Evolutionary conservation across 495 filamentous ascomycete species (phyloP), one percentile per base, ranked within the genome.

Genomic region (Hypoxylon crocopeplum): DNA sequence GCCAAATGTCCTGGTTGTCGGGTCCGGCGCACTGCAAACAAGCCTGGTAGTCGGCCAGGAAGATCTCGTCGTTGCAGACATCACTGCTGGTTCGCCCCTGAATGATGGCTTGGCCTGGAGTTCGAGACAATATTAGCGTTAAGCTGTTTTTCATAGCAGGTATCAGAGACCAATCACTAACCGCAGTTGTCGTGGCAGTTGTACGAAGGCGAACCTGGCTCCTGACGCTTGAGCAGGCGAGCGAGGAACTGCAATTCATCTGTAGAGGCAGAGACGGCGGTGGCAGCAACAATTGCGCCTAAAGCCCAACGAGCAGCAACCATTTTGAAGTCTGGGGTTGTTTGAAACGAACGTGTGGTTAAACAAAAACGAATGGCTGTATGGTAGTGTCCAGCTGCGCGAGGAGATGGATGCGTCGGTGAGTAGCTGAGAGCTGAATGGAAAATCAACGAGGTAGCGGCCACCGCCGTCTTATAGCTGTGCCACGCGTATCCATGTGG

Each of bases 181-280:
- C 80, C 80, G 51, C 80, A 83, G 54, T 75, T 73, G 30, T 72
- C 72, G 50, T 83, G 80, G 45, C 80, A 83, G 7, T 75, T 70
- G 56, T 80, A 83, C 1, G 62, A 45, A 5, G 77, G 69, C 1
- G 76, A 72, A 11, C 79, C 80, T 1, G 76, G 76, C 5, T 67
- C 72, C 47, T 75, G 72, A 21, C 72, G 72, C 49, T 67, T 72
- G 29, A 71, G 62, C 7, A 74, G 51, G 27, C 48, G 48, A 17
- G 49, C 25, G 25, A 69, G 49, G 32, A 59, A 19, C 45, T 50
- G 53, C 1, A 62, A 40, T 29, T 64, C 47, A 10, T 67, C 52
- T 0, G 39, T 41, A 7, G 59, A 61, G 16, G 66, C 66, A 20
- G 56, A 47, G n/a, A 56, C 48, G 0, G 48, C 47, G 17, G 47